Evolutionary conservation across 345 rosid genomes (phyloP).

Genomic region (Pseudoturritis turrita): DNA sequence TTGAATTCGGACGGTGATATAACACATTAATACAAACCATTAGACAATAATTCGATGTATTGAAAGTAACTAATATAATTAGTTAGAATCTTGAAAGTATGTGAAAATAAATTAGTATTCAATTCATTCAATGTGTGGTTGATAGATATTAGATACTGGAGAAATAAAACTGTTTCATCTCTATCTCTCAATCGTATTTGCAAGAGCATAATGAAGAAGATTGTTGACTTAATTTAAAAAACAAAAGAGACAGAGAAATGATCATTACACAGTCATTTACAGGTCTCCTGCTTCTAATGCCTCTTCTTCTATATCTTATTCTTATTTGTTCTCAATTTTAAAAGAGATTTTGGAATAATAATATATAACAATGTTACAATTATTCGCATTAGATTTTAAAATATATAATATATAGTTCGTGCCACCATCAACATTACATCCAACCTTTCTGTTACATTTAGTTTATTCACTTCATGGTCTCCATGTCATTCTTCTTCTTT

Average conservation of each 20-base stretch:
- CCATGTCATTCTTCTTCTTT: slow-evolving; percentile 18
- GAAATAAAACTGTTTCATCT: too few species aligned
- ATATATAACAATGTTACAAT: background rate
- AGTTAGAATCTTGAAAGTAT: too few species aligned
- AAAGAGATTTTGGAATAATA: slow-evolving; percentile 8
- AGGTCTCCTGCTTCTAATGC: background rate
- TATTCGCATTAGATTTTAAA: background rate
- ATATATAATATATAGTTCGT: slow-evolving; percentile 19
- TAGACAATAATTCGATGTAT: too few species aligned
- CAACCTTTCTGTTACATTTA: background rate
- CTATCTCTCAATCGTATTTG: background rate
- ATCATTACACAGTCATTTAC: background rate
- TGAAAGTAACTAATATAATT: too few species aligned
- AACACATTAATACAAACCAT: too few species aligned
- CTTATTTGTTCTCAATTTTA: background rate
- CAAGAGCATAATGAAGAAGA: background rate
- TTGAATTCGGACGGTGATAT: too few species aligned
- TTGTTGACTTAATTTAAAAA: background rate
- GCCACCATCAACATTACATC: slow-evolving; percentile 31
- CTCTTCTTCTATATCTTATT: background rate
- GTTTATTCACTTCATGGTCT: slow-evolving; percentile 29
- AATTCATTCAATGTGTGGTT: too few species aligned
- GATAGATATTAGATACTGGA: too few species aligned
- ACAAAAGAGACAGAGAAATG: background rate
- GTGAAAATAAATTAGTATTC: too few species aligned